Evolutionary conservation across 305 asterid genomes (phyloP).

Genomic region (Fraxinus angustifolia): DNA sequence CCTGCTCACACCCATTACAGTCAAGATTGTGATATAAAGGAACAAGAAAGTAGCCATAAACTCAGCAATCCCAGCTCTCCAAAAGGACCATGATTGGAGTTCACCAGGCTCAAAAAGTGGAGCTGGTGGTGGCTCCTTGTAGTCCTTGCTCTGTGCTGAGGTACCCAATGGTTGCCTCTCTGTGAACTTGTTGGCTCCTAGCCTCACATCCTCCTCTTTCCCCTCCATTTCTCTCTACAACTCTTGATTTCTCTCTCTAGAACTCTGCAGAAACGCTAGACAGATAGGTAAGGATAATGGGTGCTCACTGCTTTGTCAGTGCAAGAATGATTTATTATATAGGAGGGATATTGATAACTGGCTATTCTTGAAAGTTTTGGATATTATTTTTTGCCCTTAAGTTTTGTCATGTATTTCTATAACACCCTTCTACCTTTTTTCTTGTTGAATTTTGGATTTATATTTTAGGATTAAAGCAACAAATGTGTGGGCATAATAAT

Average conservation of each 20-base stretch:
- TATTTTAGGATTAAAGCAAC: not conserved
- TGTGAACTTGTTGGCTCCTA: slow-evolving; percentile 60
- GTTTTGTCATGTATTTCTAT: slow-evolving; percentile 6
- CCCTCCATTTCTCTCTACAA: slow-evolving; percentile 46
- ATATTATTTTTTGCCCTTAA: slow-evolving; percentile 18
- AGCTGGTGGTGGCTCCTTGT: slow-evolving; percentile 66
- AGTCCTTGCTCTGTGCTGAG: slow-evolving; percentile 69
- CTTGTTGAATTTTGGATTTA: not conserved
- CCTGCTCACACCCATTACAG: slow-evolving; percentile 61
- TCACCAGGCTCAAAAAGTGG: slow-evolving; percentile 70
- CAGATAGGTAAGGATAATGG: not conserved
- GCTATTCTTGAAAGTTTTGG: slow-evolving; percentile 16
- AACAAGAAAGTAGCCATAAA: slow-evolving; percentile 71
- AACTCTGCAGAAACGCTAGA: not conserved
- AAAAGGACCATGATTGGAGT: slow-evolving; percentile 67
- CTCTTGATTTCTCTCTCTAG: slow-evolving; percentile 15
- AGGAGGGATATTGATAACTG: not conserved
- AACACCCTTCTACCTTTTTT: not conserved
- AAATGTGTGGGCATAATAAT: not conserved
- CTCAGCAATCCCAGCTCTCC: slow-evolving; percentile 78
- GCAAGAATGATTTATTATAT: not conserved
- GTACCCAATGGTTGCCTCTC: slow-evolving; percentile 79
- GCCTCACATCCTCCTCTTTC: slow-evolving; percentile 67
- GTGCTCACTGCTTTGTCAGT: not conserved
- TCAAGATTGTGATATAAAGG: slow-evolving; percentile 60